Percentiles rank a stretch among this genome's conserved stretches.
These are phyloP conservation scores for Candida namnaoensis DNA, from an alignment of 805 yeast species.

Conservation along the genomic window DNA sequence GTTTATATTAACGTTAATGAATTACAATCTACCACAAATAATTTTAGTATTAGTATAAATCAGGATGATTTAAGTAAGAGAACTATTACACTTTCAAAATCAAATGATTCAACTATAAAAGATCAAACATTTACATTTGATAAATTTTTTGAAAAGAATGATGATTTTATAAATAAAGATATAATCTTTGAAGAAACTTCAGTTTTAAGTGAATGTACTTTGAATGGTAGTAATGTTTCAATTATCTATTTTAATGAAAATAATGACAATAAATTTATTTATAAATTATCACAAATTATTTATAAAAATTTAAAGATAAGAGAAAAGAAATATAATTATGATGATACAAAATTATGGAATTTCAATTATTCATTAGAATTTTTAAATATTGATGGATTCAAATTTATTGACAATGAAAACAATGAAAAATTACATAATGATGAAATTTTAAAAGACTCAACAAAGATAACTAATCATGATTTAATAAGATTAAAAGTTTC, in stretches of 20 bases:
- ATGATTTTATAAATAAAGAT: not conserved
- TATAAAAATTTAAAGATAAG: not conserved
- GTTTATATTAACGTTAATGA: slow-evolving; percentile 7
- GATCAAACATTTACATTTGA: slow-evolving; percentile 1
- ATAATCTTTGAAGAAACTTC: slow-evolving; percentile 2
- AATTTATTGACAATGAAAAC: not conserved
- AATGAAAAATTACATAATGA: too few species aligned
- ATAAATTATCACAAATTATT: not conserved
- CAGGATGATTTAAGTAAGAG: not conserved
- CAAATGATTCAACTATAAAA: too few species aligned
- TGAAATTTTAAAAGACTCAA: too few species aligned
- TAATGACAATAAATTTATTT: not conserved
- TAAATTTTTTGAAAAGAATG: not conserved
- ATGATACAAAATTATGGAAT: too few species aligned
- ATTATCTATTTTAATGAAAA: not conserved
- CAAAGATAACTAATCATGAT: not conserved
- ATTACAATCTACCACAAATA: too few species aligned
- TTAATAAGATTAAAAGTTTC: slow-evolving; percentile 4
- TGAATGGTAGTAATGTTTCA: slow-evolving; percentile 6
- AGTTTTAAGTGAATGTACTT: slow-evolving; percentile 3
- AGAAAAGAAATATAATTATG: too few species aligned
- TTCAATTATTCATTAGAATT: too few species aligned
- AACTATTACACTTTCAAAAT: not conserved
- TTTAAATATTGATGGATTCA: too few species aligned
- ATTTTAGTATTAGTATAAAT: too few species aligned